These are phyloP conservation scores for Yamadazyma dushanensis DNA, from an alignment of 1,139 yeast species.

Conservation along the genomic window DNA sequence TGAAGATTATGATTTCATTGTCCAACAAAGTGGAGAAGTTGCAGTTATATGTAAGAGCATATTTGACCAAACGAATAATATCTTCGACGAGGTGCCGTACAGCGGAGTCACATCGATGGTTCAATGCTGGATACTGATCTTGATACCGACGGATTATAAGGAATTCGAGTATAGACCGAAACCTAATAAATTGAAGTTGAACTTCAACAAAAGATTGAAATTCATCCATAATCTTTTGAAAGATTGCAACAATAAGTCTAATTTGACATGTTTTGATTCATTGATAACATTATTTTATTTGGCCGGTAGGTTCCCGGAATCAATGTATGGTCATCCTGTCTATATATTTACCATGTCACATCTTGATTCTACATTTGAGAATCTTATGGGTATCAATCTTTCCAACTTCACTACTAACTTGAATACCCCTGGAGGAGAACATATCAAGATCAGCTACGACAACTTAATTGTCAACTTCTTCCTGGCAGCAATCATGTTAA, in stretches of 20 bases:
- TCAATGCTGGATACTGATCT: slow-evolving; percentile 34
- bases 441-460: slow-evolving; percentile 14
- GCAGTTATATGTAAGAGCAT: slow-evolving; percentile 28
- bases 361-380: slow-evolving; percentile 38
- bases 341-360: slow-evolving; percentile 42
- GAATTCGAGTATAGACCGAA: slow-evolving; percentile 27
- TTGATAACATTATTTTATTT: slow-evolving; percentile 42
- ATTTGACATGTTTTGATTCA: slow-evolving; percentile 44
- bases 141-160: slow-evolving; percentile 38
- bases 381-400: slow-evolving; percentile 19
- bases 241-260: slow-evolving; percentile 33
- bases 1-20: slow-evolving; percentile 39
- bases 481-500: slow-evolving; percentile 43
- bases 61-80: slow-evolving; percentile 32
- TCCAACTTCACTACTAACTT: slow-evolving; percentile 16
- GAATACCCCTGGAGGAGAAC: slow-evolving; percentile 14
- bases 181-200: slow-evolving; percentile 33
- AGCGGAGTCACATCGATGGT: slow-evolving; percentile 28
- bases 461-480: slow-evolving; percentile 39
- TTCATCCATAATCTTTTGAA: slow-evolving; percentile 34
- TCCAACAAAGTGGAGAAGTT: slow-evolving; percentile 28
- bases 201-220: slow-evolving; percentile 38
- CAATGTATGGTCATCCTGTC: slow-evolving; percentile 36
- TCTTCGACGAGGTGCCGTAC: slow-evolving; percentile 32
- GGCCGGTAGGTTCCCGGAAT: slow-evolving; percentile 37